A percentile compares a stretch with the other conserved stretches of the same genome.
These are phyloP conservation scores for Pyricularia sp. DNA, from an alignment of 2,329 filamentous ascomycete species.

Conservation along the genomic window DNA sequence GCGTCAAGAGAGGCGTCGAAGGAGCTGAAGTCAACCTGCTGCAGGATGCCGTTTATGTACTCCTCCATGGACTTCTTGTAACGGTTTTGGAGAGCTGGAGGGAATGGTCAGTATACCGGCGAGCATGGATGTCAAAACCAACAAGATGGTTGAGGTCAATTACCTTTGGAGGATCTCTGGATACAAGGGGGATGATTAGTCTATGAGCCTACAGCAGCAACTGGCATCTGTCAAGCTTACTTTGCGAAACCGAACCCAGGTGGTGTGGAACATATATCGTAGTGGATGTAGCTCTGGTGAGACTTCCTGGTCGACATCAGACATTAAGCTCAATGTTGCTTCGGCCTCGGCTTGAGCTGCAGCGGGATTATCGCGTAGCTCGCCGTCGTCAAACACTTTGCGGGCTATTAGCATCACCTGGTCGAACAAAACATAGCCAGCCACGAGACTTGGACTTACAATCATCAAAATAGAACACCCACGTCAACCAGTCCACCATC, in stretches of 20 bases:
- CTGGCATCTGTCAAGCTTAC: neutral
- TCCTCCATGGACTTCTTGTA: slow-evolving; percentile 2
- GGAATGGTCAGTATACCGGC: neutral
- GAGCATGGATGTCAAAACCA: neutral
- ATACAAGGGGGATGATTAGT: neutral
- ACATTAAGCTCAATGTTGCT: neutral
- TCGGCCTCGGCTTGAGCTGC: slow-evolving; percentile 1
- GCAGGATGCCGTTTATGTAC: neutral
- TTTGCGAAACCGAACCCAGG: neutral
- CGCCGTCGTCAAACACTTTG: slow-evolving; percentile 3
- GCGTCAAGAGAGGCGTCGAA: neutral
- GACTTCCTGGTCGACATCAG: neutral
- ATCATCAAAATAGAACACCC: slow-evolving; percentile 3
- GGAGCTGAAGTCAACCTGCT: neutral
- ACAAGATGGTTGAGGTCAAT: no score
- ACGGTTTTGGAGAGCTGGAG: neutral
- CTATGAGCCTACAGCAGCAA: neutral
- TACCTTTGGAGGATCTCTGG: slow-evolving; percentile 1
- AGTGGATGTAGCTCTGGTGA: neutral
- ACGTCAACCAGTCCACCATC: slow-evolving; percentile 2
- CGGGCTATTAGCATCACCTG: neutral
- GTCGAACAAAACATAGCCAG: no score
- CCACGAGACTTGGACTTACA: neutral
- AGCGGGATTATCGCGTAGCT: neutral
- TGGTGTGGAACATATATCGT: neutral